Percentiles rank a stretch among this genome's conserved stretches.
These are phyloP conservation scores for Neofusicoccum cordaticola DNA, from an alignment of 2,329 filamentous ascomycete species.

Conservation along the genomic window DNA sequence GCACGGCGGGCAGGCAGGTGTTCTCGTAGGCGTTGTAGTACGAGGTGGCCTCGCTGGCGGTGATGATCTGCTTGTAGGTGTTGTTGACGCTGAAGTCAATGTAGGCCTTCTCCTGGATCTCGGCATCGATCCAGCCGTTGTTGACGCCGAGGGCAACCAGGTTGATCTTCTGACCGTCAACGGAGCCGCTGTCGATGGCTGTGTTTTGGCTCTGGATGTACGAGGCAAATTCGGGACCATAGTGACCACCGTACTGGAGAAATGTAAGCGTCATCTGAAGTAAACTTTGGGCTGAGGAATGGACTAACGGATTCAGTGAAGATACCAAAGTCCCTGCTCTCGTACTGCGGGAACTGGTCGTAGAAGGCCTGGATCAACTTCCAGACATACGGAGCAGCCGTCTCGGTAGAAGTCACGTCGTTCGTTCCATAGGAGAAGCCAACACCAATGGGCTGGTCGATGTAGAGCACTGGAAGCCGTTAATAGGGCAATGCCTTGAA, in stretches of 20 bases:
- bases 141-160: slow-evolving; percentile 9
- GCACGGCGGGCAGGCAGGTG: slow-evolving; percentile 15
- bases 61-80: slow-evolving; percentile 15
- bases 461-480: slow-evolving; percentile 33
- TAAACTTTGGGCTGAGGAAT: background rate
- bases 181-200: background rate
- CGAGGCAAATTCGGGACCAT: slow-evolving; percentile 14
- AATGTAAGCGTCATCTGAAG: background rate
- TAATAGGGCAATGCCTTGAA: background rate
- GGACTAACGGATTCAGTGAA: slow-evolving; percentile 10
- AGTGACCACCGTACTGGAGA: slow-evolving; percentile 12
- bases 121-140: slow-evolving; percentile 46
- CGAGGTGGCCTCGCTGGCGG: background rate
- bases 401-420: slow-evolving; percentile 42
- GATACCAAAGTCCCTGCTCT: slow-evolving; percentile 31
- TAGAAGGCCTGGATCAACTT: slow-evolving; percentile 52
- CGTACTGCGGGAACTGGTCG: slow-evolving; percentile 7
- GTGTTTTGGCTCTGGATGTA: slow-evolving; percentile 19
- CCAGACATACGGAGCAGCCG: slow-evolving; percentile 54
- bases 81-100: slow-evolving; percentile 17
- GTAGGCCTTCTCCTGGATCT: slow-evolving; percentile 19
- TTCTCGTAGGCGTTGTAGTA: slow-evolving; percentile 13
- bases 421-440: slow-evolving; percentile 44
- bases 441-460: slow-evolving; percentile 39
- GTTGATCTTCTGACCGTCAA: slow-evolving; percentile 18